These are phyloP conservation scores for Sporisorium reilianum DNA, from an alignment of 1,284 basidiomycete genomes.

Conservation along the genomic window DNA sequence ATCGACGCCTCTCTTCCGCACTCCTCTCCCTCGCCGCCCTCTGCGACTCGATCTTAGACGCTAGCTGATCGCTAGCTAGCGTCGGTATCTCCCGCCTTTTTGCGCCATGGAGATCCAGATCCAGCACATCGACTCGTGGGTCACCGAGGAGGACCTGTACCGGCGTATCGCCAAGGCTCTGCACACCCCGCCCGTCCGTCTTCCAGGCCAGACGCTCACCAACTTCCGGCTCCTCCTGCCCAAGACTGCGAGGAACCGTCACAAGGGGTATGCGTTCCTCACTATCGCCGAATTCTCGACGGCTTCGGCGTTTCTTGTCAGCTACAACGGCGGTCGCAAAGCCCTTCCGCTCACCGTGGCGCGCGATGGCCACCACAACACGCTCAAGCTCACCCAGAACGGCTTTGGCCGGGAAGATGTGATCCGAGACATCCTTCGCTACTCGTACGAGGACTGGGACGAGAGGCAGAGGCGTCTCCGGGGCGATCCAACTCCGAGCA, in stretches of 20 bases:
- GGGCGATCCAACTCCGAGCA: neutral
- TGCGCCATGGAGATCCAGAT: conserved; percentile 28
- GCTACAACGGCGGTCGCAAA: conserved; percentile 11
- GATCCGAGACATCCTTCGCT: conserved; percentile 14
- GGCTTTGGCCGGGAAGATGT: conserved; percentile 18
- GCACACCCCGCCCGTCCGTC: conserved; percentile 25
- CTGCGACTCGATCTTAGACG: no score
- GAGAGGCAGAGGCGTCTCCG: conserved; percentile 11
- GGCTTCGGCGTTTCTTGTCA: conserved; percentile 18
- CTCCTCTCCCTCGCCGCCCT: neutral
- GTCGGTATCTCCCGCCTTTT: neutral
- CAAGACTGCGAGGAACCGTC: neutral
- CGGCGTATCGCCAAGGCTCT: conserved; percentile 24
- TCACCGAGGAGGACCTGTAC: conserved; percentile 39
- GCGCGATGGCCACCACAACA: conserved; percentile 11
- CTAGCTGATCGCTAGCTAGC: neutral
- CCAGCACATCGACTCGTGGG: conserved; percentile 29
- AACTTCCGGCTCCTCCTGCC: conserved; percentile 31
- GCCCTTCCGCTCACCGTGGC: conserved; percentile 13
- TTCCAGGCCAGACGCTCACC: conserved; percentile 12
- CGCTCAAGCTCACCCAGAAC: conserved; percentile 26
- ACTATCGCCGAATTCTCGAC: conserved; percentile 38
- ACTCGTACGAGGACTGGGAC: conserved; percentile 24
- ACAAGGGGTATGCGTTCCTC: conserved; percentile 27
- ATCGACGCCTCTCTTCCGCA: neutral